Evolutionary conservation across 2,329 filamentous ascomycete genomes (phyloP).

Genomic region (Penicillium sp.): DNA sequence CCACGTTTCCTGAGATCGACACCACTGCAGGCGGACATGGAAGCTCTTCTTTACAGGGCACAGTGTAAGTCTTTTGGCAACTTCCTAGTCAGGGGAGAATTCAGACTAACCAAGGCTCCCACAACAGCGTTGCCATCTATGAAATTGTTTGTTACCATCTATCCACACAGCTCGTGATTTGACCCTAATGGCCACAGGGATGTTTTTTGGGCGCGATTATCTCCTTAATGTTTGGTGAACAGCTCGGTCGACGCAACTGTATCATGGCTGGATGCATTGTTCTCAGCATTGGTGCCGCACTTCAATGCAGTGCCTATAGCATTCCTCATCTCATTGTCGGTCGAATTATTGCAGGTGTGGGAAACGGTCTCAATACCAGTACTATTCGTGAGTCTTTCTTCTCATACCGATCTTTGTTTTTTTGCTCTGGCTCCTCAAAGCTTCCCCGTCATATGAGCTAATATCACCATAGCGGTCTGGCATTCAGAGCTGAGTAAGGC

Average conservation of each 20-base stretch:
- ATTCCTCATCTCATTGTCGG: conserved; percentile 46
- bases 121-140: conserved; percentile 45
- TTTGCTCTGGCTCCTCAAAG: too few species aligned
- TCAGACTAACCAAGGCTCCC: neutral
- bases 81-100: neutral
- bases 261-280: conserved; percentile 47
- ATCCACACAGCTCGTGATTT: neutral
- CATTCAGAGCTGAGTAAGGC: conserved; percentile 33
- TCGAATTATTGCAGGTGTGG: conserved; percentile 52
- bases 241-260: conserved; percentile 51
- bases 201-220: conserved; percentile 59
- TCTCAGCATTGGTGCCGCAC: conserved; percentile 31
- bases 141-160: conserved; percentile 35
- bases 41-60: conserved; percentile 49
- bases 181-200: conserved; percentile 34
- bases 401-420: neutral
- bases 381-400: conserved; percentile 36
- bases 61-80: conserved; percentile 32
- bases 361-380: conserved; percentile 50
- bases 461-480: conserved; percentile 26
- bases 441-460: neutral
- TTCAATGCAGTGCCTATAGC: conserved; percentile 33
- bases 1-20: conserved; percentile 31
- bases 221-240: conserved; percentile 49
- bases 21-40: conserved; percentile 37